These are phyloP conservation scores for Alternaria arbusti DNA, from an alignment of 2,329 filamentous ascomycete genomes.

Conservation along the genomic window DNA sequence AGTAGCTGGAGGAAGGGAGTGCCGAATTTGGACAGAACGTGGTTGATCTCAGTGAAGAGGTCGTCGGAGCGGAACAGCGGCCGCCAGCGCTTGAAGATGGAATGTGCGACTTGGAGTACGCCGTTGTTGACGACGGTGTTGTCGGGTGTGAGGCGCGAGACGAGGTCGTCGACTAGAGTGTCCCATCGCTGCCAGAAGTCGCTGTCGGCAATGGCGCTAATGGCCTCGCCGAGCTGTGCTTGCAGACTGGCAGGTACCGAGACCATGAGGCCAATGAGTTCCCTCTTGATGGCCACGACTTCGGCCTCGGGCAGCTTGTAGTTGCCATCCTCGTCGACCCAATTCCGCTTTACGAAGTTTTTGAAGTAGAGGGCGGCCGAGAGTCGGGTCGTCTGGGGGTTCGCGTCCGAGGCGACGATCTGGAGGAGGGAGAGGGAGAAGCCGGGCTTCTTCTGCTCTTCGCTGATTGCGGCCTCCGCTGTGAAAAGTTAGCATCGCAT, in stretches of 20 bases:
- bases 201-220: conserved; percentile 96
- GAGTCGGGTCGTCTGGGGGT: conserved; percentile 80
- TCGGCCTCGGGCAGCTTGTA: conserved; percentile 86
- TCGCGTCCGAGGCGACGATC: conserved; percentile 79
- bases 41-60: conserved; percentile 93
- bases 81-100: conserved; percentile 95
- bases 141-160: conserved; percentile 80
- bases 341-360: conserved; percentile 95
- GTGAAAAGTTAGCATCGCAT: conserved; percentile 32
- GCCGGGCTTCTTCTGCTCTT: conserved; percentile 80
- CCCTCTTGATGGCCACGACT: conserved; percentile 88
- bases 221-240: conserved; percentile 92
- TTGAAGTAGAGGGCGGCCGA: conserved; percentile 95
- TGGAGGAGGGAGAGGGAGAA: conserved; percentile 88
- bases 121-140: conserved; percentile 89
- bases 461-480: conserved; percentile 83
- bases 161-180: conserved; percentile 91
- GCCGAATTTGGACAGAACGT: conserved; percentile 87
- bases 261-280: conserved; percentile 97
- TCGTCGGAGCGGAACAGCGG: conserved; percentile 92
- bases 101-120: conserved; percentile 95
- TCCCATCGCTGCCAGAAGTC: conserved; percentile 98
- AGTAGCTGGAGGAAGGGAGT: conserved; percentile 82
- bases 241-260: conserved; percentile 86
- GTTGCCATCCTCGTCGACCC: conserved; percentile 92